Base-by-base conservation (phyloP, 148 eudicot species). In the Selenicereus undatus region DNA sequence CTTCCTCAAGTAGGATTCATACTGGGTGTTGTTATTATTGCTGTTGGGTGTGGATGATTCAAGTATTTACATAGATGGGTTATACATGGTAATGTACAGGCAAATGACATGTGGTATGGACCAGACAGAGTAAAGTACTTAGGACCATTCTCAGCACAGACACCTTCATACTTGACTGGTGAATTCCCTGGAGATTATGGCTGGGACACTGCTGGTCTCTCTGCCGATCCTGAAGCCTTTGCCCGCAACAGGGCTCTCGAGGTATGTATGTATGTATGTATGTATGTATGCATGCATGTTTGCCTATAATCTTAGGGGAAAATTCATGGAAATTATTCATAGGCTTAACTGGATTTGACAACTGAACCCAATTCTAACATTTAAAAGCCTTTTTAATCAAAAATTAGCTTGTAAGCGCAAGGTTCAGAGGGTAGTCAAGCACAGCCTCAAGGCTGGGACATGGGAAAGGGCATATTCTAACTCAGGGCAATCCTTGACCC, bases 131-230 rank as follows among this genome's bases (percentile, higher is more conserved):
- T 93, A 3, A 93, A 91, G 86, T 93, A 91, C 85, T 86, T 93
- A 88, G 97, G 97, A 76, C 97, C 97, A 48, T 94, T 94, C 78
- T 94, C 98, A 60, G 98, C 98, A 79, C 98, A 94, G 78, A 94
- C 97, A 48, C 98, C 97, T 11, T 89, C 97, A 0, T 93, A 93
- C 90, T 74, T 94, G 78, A 94, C 81, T 4, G 97, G 97, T 71
- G 97, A 94, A 81, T 94, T 93, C 60, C 98, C 97, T 3, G 98
- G 98, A 54, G 98, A 94, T 76, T 94, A 94, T 32, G 97, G 98
- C 0, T 94, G 98, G 98, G 98, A 94, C 85, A 94, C 97, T 81
- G 97, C 98, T 81, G 97, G 98, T 8, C 90, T 94, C 36, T 94
- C 95, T 12, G 98, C 97, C 75, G 97, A 94, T 80, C 98, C 98